Percentiles rank a stretch among this genome's conserved stretches.
Evolutionary conservation across 2,329 filamentous ascomycete species (phyloP).

Genomic region (Verticillium nubilum): DNA sequence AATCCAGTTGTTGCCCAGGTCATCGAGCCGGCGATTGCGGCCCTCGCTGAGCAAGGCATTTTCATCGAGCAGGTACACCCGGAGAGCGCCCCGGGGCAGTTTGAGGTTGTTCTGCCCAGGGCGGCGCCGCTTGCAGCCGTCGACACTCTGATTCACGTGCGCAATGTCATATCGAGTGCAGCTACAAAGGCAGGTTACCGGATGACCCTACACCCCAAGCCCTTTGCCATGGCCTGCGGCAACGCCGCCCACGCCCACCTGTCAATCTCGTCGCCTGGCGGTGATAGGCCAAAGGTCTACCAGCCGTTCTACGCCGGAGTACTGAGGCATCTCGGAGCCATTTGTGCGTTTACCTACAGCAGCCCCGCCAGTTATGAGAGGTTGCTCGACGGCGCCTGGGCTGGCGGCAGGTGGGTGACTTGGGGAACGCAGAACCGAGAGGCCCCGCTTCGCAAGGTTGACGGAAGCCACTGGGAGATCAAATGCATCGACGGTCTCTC

Average conservation of each 20-base stretch:
- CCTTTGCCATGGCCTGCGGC: constrained; percentile 50
- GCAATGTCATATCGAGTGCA: constrained; percentile 62
- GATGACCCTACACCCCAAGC: constrained; percentile 71
- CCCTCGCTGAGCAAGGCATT: constrained; percentile 57
- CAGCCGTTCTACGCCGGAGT: constrained; percentile 68
- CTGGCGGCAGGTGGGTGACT: constrained; percentile 70
- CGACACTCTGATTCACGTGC: constrained; percentile 64
- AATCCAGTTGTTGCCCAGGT: constrained; percentile 50
- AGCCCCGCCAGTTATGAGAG: constrained; percentile 64
- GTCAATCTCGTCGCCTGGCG: constrained; percentile 49
- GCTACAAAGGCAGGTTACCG: constrained; percentile 57
- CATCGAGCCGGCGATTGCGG: constrained; percentile 59
- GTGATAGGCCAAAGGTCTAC: constrained; percentile 38
- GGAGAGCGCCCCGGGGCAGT: constrained; percentile 69
- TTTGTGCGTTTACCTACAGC: constrained; percentile 66
- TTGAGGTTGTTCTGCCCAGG: constrained; percentile 67
- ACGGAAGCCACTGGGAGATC: constrained; percentile 68
- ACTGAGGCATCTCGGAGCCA: constrained; percentile 56
- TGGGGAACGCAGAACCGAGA: constrained; percentile 84
- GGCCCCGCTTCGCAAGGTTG: constrained; percentile 64
- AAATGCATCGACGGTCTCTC: constrained; percentile 74
- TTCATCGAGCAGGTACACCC: constrained; percentile 68
- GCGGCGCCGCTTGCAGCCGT: constrained; percentile 60
- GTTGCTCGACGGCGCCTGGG: constrained; percentile 64
- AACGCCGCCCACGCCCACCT: constrained; percentile 67